Percentiles rank a stretch among this genome's conserved stretches.
These are phyloP conservation scores for Acer saccharum DNA, from an alignment of 345 rosid species.

Conservation along the genomic window DNA sequence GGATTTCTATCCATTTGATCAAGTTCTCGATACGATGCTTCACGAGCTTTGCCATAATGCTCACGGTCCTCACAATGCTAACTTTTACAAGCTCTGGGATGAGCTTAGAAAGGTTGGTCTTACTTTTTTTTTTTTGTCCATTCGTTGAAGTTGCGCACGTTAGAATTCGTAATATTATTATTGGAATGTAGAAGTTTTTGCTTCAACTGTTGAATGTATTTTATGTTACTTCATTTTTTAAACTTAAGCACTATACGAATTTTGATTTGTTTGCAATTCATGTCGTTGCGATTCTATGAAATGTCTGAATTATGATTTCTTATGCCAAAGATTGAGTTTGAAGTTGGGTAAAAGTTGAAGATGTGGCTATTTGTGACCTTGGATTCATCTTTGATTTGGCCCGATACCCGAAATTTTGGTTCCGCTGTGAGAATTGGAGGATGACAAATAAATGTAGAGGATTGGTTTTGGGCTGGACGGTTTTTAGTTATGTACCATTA, in stretches of 20 bases:
- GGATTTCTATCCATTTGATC: slow-evolving; percentile 67
- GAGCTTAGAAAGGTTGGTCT: slow-evolving; percentile 71
- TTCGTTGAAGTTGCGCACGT: background rate
- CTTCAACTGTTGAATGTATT: background rate
- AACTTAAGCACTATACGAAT: slow-evolving; percentile 1
- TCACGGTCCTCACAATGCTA: slow-evolving; percentile 84
- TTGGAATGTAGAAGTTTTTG: background rate
- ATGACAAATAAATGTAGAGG: background rate
- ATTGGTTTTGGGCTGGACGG: background rate
- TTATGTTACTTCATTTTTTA: background rate
- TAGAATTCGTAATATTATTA: background rate
- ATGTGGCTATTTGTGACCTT: background rate
- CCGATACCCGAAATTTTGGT: background rate
- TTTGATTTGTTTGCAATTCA: background rate
- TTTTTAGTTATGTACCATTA: background rate
- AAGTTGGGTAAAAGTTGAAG: background rate
- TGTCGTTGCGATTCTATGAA: background rate
- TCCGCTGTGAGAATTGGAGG: background rate
- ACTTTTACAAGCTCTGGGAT: slow-evolving; percentile 92
- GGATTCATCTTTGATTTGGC: background rate
- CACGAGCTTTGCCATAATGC: slow-evolving; percentile 92
- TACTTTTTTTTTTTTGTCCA: background rate
- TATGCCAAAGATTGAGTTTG: background rate
- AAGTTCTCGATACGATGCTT: slow-evolving; percentile 91
- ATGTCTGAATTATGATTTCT: background rate